phyloP scores from a whole-genome alignment of 1,284 basidiomycete species.

The Calocybe gambosa region DNA sequence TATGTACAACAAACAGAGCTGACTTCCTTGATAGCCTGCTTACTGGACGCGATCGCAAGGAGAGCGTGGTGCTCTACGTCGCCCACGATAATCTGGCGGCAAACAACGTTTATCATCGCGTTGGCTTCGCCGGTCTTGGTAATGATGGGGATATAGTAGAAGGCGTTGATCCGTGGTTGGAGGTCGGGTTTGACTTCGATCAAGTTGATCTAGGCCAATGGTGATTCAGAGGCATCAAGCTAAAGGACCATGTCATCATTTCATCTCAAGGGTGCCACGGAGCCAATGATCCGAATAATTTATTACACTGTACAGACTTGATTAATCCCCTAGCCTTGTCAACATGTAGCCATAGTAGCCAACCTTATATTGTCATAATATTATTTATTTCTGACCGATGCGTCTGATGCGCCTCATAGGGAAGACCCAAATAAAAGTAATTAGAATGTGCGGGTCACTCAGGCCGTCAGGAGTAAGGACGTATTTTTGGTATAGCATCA shows the following conservation, averaged over 20 bases:
- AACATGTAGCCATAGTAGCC: not conserved
- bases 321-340: not conserved
- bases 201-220: constrained; percentile 52
- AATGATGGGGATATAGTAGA: constrained; percentile 24
- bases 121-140: constrained; percentile 52
- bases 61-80: constrained; percentile 48
- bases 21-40: constrained; percentile 21
- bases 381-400: not conserved
- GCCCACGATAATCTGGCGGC: constrained; percentile 46
- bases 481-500: not conserved
- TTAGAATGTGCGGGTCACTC: no score
- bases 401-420: not conserved
- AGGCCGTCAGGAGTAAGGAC: no score
- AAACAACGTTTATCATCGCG: constrained; percentile 48
- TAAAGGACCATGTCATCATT: not conserved
- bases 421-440: no score
- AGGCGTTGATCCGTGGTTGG: constrained; percentile 51
- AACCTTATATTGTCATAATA: not conserved
- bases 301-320: not conserved
- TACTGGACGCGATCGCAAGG: constrained; percentile 22
- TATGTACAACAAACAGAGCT: not conserved
- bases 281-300: not conserved
- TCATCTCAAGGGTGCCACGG: not conserved
- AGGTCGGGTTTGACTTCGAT: constrained; percentile 51
- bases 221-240: constrained; percentile 31